Evolutionary conservation across 176 grass and related monocot species (phyloP).

Genomic region (Aegilops sharonensis): DNA sequence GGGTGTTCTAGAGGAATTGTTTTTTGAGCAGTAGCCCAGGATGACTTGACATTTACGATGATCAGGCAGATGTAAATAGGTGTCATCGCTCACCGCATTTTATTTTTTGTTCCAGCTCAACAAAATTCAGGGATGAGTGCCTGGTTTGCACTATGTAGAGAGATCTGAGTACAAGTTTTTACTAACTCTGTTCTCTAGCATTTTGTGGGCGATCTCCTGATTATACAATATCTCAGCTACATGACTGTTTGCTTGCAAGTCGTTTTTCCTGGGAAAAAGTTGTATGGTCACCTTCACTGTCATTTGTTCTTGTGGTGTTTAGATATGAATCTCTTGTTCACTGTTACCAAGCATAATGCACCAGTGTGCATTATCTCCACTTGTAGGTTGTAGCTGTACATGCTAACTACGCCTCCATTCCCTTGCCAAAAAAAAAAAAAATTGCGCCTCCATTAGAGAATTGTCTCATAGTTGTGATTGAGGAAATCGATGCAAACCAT

Average conservation of each 20-base stretch:
- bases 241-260: constrained; percentile 7
- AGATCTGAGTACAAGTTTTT: background rate
- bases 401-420: background rate
- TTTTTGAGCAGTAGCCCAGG: constrained; percentile 17
- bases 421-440: too few species aligned
- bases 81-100: background rate
- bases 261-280: background rate
- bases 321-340: background rate
- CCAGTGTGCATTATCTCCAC: background rate
- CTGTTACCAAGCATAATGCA: background rate
- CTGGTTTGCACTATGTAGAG: constrained; percentile 8
- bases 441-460: background rate
- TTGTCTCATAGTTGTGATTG: background rate
- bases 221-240: background rate
- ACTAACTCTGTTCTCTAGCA: background rate
- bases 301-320: background rate
- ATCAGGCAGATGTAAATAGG: constrained; percentile 31
- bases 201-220: constrained; percentile 9
- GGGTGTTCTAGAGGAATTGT: background rate
- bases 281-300: background rate
- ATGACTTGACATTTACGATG: constrained; percentile 8
- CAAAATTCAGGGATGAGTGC: constrained; percentile 1
- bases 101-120: constrained; percentile 14
- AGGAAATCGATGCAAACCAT: background rate
- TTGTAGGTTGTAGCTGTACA: background rate